Base-by-base conservation (phyloP, 305 asterid species). In the Fraxinus floribunda region DNA sequence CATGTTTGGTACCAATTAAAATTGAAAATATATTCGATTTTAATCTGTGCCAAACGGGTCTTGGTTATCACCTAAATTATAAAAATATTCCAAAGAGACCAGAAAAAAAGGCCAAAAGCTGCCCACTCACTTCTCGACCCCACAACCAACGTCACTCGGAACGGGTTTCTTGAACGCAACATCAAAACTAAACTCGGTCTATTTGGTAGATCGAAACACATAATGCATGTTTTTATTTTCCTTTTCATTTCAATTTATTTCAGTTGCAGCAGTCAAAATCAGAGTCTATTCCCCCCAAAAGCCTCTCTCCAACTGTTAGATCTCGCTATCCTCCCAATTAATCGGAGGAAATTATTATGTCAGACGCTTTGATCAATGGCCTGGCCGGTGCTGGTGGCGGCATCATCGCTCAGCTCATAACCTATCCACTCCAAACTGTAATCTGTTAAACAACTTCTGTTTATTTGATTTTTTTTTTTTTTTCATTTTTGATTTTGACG, bases 321-420 rank as follows among this genome's bases (percentile, higher is more conserved):
- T 66, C 74, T 66, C 7, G 18, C 36, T 66, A 11, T 66, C n/a
- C n/a, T 11, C n/a, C 74, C 35, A 26, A 24, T 24, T 10, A 66
- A 66, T 66, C 7, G 32, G 0, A 3, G 71, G 64, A 84, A 80
- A 79, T 71, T 57, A 94, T 95, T 35, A 35, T 35, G 99, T 94
- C 98, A 16, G 98, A 95, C 87, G 99, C 99, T 83, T 86, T 95
- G 95, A 95, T 95, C 90, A 93, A 92, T 81, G 98, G 98, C 72
- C 93, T 95, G 83, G 93, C 99, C 89, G 99, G 99, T 1, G 98
- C 98, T 88, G 99, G 99, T 70, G 98, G 94, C 7, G 99, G 99
- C 41, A 90, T 91, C 71, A 93, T 95, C 66, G 99, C 99, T 84
- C 98, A 94, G 86, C 97, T 95, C 87, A 86, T 95, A 76, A 95